Conservation (phyloP, 2,329 filamentous ascomycete species). For the Xylaria multiplex region DNA sequence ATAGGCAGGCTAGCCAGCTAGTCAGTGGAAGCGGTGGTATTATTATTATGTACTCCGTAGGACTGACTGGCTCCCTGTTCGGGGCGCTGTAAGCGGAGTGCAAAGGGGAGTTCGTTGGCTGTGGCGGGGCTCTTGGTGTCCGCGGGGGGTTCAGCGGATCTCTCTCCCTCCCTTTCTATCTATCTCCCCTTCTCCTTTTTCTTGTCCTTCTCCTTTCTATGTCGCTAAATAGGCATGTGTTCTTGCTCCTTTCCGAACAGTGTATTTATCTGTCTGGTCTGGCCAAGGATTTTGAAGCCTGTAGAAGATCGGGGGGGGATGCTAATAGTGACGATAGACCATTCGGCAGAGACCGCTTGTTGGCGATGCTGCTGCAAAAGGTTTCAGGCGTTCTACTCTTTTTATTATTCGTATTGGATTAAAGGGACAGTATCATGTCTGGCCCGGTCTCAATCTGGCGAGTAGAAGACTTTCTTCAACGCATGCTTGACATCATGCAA, state of each 20-base stretch:
- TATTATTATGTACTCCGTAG: constrained; percentile 24
- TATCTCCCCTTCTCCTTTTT: not conserved
- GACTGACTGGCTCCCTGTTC: constrained; percentile 26
- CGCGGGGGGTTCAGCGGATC: constrained; percentile 20
- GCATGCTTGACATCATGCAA: constrained; percentile 25
- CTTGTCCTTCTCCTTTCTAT: not conserved
- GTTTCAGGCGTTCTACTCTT: constrained; percentile 16
- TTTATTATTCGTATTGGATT: constrained; percentile 20
- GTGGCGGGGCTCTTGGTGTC: constrained; percentile 30
- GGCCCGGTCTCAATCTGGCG: constrained; percentile 26
- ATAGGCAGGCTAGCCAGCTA: constrained; percentile 3
- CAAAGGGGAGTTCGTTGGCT: constrained; percentile 23
- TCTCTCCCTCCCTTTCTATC: constrained; percentile 13
- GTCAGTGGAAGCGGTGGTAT: constrained; percentile 5
- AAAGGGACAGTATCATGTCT: constrained; percentile 16
- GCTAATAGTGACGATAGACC: not conserved
- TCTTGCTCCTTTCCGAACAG: not conserved
- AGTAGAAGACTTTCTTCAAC: constrained; percentile 21
- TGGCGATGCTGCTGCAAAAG: constrained; percentile 18
- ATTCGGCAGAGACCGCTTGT: constrained; percentile 1
- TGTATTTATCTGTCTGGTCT: not conserved
- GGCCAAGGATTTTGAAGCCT: not conserved
- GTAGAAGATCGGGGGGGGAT: constrained; percentile 3
- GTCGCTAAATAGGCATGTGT: not conserved
- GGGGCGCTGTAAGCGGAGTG: constrained; percentile 29